Evolutionary conservation across 202 grass and related monocot species (phyloP), one percentile per base, ranked within the genome.

Genomic region (Miscanthus sacchariflorus): DNA sequence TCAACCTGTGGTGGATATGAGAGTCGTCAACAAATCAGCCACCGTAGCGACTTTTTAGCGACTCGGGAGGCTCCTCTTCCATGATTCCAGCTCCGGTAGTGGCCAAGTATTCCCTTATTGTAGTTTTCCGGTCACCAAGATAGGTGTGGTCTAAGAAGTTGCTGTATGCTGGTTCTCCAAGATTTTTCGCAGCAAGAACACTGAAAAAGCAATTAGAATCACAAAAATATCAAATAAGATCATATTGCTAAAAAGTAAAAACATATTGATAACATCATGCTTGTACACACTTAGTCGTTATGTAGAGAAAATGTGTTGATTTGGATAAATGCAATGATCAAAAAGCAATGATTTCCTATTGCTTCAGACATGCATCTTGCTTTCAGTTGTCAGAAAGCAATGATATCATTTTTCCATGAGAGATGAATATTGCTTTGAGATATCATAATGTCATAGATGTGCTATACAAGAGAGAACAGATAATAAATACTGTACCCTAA

Each of bases 111-210:
- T 87, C 78, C 43, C 90, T 76, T 35, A 95, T 87, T 0, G 90
- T 92, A 64, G 88, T 97, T 85, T 82, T 97, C 38, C 94, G 88
- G 33, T 99, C 93, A 52, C 91, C 90, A 68, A 99, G 88, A 89
- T 93, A 96, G 43, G 97, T 97, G 89, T 93, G 93, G 83, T 99
- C 94, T 49, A 99, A 85, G 52, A 99, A 96, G 76, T 92, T 97
- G 76, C 78, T 80, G 10, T 96, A 96, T 85, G 91, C 93, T 68
- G 38, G 64, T 61, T 95, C 91, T 50, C 94, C 92, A 27, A 99
- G 90, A 91, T 89, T 96, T 96, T 92, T 93, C 0, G 94, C 97
- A 70, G 97, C 94, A 28, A 95, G 89, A 81, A 96, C 90, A 86
- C 97, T 97, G 89, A 35, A 88, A 92, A 92, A 56, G 12, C 12